A percentile compares a stretch with the other conserved stretches of the same genome.
These are phyloP conservation scores for Physcomitrellopsis africana DNA, from an alignment of 225 moss, liverwort and hornwort genomes.

Conservation along the genomic window DNA sequence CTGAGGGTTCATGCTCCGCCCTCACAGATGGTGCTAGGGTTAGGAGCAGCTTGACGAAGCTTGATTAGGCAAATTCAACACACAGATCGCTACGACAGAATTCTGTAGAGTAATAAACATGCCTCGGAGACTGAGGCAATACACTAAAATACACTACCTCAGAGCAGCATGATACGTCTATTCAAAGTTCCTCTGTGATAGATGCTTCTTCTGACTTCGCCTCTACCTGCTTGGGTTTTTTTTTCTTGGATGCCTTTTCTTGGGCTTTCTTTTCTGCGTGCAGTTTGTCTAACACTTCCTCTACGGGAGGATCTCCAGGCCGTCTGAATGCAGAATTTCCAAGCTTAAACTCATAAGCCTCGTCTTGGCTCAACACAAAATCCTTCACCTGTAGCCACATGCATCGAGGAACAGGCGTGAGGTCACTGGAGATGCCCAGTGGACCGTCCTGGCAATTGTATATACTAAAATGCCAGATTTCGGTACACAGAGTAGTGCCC, in stretches of 20 bases:
- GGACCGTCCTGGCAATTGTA: neutral
- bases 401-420: neutral
- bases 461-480: too few relatives aligned
- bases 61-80: too few relatives aligned
- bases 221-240: conserved; percentile 38
- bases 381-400: conserved; percentile 77
- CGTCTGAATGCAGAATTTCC: conserved; percentile 80
- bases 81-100: too few relatives aligned
- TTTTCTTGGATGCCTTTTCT: conserved; percentile 27
- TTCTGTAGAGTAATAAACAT: too few relatives aligned
- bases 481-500: too few relatives aligned
- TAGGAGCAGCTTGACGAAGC: too few relatives aligned
- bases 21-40: too few relatives aligned
- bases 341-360: conserved; percentile 95
- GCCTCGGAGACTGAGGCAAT: too few relatives aligned
- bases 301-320: conserved; percentile 89
- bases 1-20: too few relatives aligned
- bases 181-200: conserved; percentile 54
- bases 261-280: conserved; percentile 46
- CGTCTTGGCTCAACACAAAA: conserved; percentile 85
- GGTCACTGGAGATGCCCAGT: neutral
- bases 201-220: conserved; percentile 42
- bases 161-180: neutral
- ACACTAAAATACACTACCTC: too few relatives aligned
- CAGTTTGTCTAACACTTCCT: conserved; percentile 72